Percentiles rank a stretch among this genome's conserved stretches.
Conservation (phyloP, 805 yeast genomes). For the Zygosaccharomyces gambellarensis region DNA sequence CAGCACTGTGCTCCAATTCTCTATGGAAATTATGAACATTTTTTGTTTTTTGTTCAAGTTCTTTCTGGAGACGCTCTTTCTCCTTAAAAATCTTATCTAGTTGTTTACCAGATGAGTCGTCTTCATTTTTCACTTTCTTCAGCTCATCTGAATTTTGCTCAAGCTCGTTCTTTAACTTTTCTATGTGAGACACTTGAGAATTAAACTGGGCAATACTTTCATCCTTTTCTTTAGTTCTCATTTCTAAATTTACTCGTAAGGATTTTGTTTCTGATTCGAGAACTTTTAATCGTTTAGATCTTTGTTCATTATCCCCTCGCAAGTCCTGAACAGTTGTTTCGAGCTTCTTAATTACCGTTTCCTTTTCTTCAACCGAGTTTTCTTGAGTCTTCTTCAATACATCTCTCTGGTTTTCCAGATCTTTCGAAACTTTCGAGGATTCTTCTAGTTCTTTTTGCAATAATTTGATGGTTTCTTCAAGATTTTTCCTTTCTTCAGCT, state of each 20-base stretch:
- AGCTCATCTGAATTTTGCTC: not conserved
- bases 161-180: not conserved
- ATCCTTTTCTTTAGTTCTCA: not conserved
- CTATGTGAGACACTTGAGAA: not conserved
- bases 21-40: not conserved
- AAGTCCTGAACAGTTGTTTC: not conserved
- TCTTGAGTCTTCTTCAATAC: not conserved
- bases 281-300: not conserved
- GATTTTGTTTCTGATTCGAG: not conserved
- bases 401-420: not conserved
- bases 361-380: slow-evolving; percentile 2
- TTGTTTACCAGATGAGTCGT: not conserved
- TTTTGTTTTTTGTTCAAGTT: not conserved
- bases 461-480: not conserved
- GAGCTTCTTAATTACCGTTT: slow-evolving; percentile 4
- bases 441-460: slow-evolving; percentile 8
- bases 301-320: not conserved
- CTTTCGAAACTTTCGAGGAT: slow-evolving; percentile 1
- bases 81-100: not conserved
- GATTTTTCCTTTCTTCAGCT: not conserved
- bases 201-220: not conserved
- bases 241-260: not conserved
- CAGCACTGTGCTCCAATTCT: slow-evolving; percentile 2
- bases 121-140: slow-evolving; percentile 6
- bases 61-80: not conserved